phyloP scores from a whole-genome alignment of 2,329 filamentous ascomycete species.

The Ophiostoma tasmaniense region DNA sequence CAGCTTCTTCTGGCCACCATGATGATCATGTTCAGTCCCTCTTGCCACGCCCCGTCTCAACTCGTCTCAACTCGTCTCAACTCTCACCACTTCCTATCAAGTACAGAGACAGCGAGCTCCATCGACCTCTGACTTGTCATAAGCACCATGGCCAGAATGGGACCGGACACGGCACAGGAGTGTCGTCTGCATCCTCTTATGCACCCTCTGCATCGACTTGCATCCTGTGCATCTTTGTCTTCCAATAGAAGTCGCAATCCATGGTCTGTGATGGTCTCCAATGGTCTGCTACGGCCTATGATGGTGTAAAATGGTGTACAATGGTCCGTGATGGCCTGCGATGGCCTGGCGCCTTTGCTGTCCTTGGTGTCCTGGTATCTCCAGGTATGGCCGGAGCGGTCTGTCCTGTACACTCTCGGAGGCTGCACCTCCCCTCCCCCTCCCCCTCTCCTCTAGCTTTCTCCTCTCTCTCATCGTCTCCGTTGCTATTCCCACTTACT shows the following conservation, averaged over 20 bases:
- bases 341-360: not conserved
- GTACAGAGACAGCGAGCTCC: too few species aligned
- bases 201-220: not conserved
- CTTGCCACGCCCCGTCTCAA: not conserved
- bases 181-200: not conserved
- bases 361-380: not conserved
- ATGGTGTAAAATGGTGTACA: too few species aligned
- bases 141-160: not conserved
- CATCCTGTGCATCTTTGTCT: not conserved
- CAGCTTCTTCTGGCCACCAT: conserved; percentile 2
- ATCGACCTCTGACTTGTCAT: not conserved
- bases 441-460: not conserved
- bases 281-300: not conserved
- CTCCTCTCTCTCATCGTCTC: not conserved
- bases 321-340: not conserved
- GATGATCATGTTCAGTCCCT: not conserved
- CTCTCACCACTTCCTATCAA: too few species aligned
- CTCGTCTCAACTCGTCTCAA: not conserved
- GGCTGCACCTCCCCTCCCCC: not conserved
- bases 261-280: not conserved
- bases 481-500: not conserved
- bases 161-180: conserved; percentile 1
- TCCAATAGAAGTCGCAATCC: not conserved
- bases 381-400: not conserved
- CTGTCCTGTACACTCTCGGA: not conserved